These are phyloP conservation scores for Lasiosphaeriaceae sp. DNA, from an alignment of 495 filamentous ascomycete species.

Conservation along the genomic window DNA sequence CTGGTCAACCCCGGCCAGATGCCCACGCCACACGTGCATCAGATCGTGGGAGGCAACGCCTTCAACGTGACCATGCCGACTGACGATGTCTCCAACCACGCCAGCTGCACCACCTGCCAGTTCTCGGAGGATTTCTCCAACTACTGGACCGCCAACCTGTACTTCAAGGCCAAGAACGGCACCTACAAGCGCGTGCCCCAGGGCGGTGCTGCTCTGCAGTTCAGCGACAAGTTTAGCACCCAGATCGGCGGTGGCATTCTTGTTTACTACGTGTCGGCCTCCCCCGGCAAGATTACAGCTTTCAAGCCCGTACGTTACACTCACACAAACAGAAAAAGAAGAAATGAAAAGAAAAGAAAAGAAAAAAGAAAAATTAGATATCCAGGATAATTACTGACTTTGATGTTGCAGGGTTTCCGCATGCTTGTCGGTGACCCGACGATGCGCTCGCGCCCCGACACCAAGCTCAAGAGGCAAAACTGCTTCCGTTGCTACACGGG, in stretches of 20 bases:
- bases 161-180: constrained; percentile 45
- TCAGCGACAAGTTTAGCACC: constrained; percentile 46
- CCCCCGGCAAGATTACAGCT: constrained; percentile 49
- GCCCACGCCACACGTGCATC: constrained; percentile 42
- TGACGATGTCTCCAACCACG: constrained; percentile 34
- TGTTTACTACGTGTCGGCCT: constrained; percentile 52
- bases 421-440: constrained; percentile 50
- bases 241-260: constrained; percentile 47
- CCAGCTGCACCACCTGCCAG: constrained; percentile 25
- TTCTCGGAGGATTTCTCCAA: constrained; percentile 24
- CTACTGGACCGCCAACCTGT: constrained; percentile 45
- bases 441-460: constrained; percentile 34
- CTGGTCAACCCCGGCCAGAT: constrained; percentile 35
- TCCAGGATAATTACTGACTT: no score
- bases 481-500: constrained; percentile 50
- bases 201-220: constrained; percentile 39
- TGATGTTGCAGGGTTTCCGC: constrained; percentile 42
- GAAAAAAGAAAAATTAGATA: no score
- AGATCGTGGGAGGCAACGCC: constrained; percentile 46
- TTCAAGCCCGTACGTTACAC: constrained; percentile 45
- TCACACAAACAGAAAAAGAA: neutral
- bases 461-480: constrained; percentile 39
- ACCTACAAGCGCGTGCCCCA: constrained; percentile 44
- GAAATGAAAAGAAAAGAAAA: neutral
- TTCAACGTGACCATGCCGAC: constrained; percentile 44